Conservation (phyloP, 2,329 filamentous ascomycete species). For the Alternaria gaisen region DNA sequence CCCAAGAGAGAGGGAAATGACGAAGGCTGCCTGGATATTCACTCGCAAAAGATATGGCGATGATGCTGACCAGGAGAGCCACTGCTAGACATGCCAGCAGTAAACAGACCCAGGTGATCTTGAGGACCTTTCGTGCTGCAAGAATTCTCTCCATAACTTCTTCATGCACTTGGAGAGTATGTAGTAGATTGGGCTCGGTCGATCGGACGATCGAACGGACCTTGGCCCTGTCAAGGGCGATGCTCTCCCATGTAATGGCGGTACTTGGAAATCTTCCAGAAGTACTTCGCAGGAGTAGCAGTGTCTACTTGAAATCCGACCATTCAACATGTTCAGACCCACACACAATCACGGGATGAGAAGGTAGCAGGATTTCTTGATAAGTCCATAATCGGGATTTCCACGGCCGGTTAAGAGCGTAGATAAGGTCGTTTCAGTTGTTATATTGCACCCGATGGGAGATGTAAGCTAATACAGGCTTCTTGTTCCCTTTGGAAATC, state of each 20-base stretch:
- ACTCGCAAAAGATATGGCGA: no score
- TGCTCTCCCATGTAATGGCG: background rate
- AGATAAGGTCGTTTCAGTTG: background rate
- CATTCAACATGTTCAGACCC: background rate
- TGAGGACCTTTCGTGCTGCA: background rate
- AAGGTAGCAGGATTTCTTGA: background rate
- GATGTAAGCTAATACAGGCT: background rate
- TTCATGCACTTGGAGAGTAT: background rate
- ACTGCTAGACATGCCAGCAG: background rate
- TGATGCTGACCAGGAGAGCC: background rate
- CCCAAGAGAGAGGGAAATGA: no score
- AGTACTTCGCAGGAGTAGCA: fast-evolving
- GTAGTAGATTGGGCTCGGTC: background rate
- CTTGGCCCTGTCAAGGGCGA: background rate
- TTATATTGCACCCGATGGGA: background rate
- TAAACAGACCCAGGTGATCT: background rate
- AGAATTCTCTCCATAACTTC: background rate
- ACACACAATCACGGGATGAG: background rate
- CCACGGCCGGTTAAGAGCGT: background rate
- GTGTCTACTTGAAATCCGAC: background rate
- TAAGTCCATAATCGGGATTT: background rate
- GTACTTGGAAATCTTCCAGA: no score
- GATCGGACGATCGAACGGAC: background rate
- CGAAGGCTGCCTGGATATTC: no score
- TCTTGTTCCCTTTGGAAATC: background rate